Base-by-base conservation (phyloP, 2,329 filamentous ascomycete species). In the Paraphaeosphaeria minitans region DNA sequence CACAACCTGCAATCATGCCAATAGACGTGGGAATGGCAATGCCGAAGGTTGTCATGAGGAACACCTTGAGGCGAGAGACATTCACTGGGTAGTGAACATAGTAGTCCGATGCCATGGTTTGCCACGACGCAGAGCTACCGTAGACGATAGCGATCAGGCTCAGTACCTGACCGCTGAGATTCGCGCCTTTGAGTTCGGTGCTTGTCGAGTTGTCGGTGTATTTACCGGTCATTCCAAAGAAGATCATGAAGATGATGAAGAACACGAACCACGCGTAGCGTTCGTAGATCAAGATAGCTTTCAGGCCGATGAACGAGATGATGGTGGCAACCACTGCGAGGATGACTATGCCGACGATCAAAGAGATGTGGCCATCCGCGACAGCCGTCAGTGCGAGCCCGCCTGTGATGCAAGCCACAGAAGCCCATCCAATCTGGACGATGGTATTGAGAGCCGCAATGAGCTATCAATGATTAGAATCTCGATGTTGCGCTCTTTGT, bases 221-320 rank as follows among this genome's bases (percentile, higher is more conserved):
- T 7, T 69, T 71, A 10, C 76, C 80, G 1, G 80, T 77, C 69
- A 83, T 73, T 16, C 78, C 81, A 53, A 82, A 78, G 55, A 84
- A 78, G 55, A 84, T 73, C 58, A 79, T 72, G 64, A 83, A 76
- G 37, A 82, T 75, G 61, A 82, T 76, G 63, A 82, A 77, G 55
- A 79, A 81, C 53, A 78, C 64, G 59, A 81, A 75, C 81, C 81
- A 83, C 1, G 80, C 79, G 59, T 82, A 83, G 55, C 80, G 79
- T 70, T 83, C 81, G 62, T 78, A 82, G 0, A 78, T 73, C 50
- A 82, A 70, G 55, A 83, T 80, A 27, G 80, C 70, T 21, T 73
- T 72, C 37, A 82, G 76, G 8, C 79, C 79, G 14, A 79, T 64
- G 54, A 79, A 74, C 3, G 73, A 77, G 60, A 80, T 71, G 31